phyloP scores from a whole-genome alignment of 1,139 yeast species.

The Scheffersomyces titani region DNA sequence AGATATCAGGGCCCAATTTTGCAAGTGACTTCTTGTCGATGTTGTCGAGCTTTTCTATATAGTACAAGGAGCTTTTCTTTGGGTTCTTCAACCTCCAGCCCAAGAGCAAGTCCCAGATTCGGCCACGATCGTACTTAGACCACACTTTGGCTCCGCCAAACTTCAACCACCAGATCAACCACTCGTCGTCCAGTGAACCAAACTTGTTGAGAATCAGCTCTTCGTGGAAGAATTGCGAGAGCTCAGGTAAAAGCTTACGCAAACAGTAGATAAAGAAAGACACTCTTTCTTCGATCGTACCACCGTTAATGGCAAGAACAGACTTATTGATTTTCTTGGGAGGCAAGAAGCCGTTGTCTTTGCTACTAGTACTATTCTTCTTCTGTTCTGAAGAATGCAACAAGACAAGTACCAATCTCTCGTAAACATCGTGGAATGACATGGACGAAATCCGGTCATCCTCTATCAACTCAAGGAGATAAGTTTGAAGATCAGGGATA shows the following conservation, averaged over 20 bases:
- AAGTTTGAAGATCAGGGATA: constrained; percentile 28
- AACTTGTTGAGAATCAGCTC: constrained; percentile 71
- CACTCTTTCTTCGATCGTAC: constrained; percentile 68
- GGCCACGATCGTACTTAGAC: constrained; percentile 78
- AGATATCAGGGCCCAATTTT: constrained; percentile 47
- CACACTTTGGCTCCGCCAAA: constrained; percentile 90
- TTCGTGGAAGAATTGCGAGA: constrained; percentile 75
- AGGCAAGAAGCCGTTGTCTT: constrained; percentile 1
- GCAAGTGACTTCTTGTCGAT: constrained; percentile 17
- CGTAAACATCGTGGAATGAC: constrained; percentile 70
- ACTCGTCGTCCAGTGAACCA: constrained; percentile 74
- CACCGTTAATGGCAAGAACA: constrained; percentile 59
- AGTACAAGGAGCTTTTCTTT: constrained; percentile 32
- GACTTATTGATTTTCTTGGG: constrained; percentile 28
- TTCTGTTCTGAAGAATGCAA: constrained; percentile 65
- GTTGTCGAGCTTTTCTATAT: constrained; percentile 30
- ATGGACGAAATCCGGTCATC: constrained; percentile 33
- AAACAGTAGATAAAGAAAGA: constrained; percentile 71
- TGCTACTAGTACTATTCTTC: constrained; percentile 5
- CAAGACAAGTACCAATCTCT: constrained; percentile 72
- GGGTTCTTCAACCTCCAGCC: constrained; percentile 69
- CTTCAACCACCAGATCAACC: constrained; percentile 95
- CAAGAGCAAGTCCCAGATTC: constrained; percentile 83
- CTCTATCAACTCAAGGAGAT: constrained; percentile 26
- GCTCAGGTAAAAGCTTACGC: constrained; percentile 69